A percentile compares a stretch with the other conserved stretches of the same genome.
Conservation (phyloP, 805 yeast genomes). For the Nakazawaea molendinolei region DNA sequence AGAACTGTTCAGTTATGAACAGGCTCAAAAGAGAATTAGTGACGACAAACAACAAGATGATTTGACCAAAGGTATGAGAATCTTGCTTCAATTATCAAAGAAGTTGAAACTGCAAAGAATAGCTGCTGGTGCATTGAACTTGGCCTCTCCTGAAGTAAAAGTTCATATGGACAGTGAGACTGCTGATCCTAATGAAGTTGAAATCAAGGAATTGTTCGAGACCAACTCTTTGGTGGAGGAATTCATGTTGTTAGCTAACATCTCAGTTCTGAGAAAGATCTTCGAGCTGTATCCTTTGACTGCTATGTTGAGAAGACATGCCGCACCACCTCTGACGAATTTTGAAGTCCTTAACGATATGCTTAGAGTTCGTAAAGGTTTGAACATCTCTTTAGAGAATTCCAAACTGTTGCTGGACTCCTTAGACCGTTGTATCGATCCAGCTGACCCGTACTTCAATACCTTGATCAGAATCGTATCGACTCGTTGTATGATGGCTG, state of each 20-base stretch:
- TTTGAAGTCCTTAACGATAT: slow-evolving; percentile 87
- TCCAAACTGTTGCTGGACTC: slow-evolving; percentile 93
- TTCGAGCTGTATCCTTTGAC: slow-evolving; percentile 94
- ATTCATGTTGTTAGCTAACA: slow-evolving; percentile 95
- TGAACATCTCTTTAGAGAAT: slow-evolving; percentile 72
- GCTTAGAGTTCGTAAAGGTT: slow-evolving; percentile 71
- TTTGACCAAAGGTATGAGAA: slow-evolving; percentile 83
- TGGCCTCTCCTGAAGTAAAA: slow-evolving; percentile 97
- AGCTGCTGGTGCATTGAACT: slow-evolving; percentile 92
- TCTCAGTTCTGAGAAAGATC: slow-evolving; percentile 89
- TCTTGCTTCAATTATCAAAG: slow-evolving; percentile 71
- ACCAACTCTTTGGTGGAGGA: slow-evolving; percentile 97
- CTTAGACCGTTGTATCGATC: slow-evolving; percentile 79
- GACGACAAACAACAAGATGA: slow-evolving; percentile 73
- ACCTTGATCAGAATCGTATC: slow-evolving; percentile 94
- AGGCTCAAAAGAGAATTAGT: slow-evolving; percentile 88
- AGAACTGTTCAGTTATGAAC: slow-evolving; percentile 91
- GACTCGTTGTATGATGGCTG: slow-evolving; percentile 98
- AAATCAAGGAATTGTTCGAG: slow-evolving; percentile 77
- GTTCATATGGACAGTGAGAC: slow-evolving; percentile 97
- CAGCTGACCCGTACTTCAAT: slow-evolving; percentile 83
- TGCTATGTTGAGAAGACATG: slow-evolving; percentile 97
- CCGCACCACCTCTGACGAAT: slow-evolving; percentile 92
- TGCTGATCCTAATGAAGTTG: slow-evolving; percentile 93
- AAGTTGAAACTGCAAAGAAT: slow-evolving; percentile 78